A percentile compares a stretch with the other conserved stretches of the same genome.
Evolutionary conservation across 2,329 filamentous ascomycete genomes (phyloP).

Genomic region (Trichoderma sp.): DNA sequence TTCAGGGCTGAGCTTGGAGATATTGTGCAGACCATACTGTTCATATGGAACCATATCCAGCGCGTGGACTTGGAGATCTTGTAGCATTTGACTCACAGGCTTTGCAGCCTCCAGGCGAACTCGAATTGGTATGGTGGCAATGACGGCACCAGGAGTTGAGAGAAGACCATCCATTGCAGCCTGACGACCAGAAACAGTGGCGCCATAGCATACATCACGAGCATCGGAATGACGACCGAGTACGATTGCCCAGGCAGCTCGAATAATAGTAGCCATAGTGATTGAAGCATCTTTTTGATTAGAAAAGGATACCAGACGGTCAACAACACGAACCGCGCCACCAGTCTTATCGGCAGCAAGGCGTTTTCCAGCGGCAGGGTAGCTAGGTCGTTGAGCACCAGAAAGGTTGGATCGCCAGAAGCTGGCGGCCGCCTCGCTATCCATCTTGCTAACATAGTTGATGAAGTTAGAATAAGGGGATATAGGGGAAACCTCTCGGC

Average conservation of each 20-base stretch:
- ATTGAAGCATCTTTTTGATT: neutral
- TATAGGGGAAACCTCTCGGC: neutral
- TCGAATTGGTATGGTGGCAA: constrained; percentile 25
- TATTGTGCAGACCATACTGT: constrained; percentile 26
- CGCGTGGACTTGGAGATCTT: constrained; percentile 22
- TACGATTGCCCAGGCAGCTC: constrained; percentile 18
- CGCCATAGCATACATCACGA: constrained; percentile 3
- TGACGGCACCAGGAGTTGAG: constrained; percentile 21
- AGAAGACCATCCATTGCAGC: constrained; percentile 21
- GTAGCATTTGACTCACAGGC: constrained; percentile 19
- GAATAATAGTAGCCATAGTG: constrained; percentile 5
- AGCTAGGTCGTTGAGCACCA: constrained; percentile 9
- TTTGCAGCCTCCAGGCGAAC: constrained; percentile 15
- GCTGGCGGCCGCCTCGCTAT: constrained; percentile 1
- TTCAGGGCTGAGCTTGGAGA: constrained; percentile 24
- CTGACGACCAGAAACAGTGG: constrained; percentile 22
- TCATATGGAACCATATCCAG: constrained; percentile 27
- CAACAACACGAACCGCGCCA: neutral
- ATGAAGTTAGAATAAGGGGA: constrained; percentile 16
- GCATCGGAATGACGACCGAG: neutral
- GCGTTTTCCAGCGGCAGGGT: neutral
- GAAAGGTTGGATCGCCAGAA: constrained; percentile 16
- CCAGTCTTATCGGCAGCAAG: neutral
- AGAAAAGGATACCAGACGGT: neutral
- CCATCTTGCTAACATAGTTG: constrained; percentile 12